phyloP scores from a whole-genome alignment of 2,329 filamentous ascomycete genomes.

The Neofusicoccum cordaticola region DNA sequence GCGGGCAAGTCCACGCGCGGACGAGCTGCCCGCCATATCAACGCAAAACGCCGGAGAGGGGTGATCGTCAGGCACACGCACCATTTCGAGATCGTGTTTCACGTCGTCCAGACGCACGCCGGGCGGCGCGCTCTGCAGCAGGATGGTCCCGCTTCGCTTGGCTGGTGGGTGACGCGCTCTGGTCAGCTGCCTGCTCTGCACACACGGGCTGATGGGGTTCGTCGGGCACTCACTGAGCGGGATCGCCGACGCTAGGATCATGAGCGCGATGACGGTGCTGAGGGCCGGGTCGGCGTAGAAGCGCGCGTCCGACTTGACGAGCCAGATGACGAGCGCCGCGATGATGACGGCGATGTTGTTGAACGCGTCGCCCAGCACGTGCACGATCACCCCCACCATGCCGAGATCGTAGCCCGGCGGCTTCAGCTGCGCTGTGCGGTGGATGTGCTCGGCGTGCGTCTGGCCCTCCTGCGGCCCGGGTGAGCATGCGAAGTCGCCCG shows the following conservation, averaged over 20 bases:
- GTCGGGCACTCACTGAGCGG: slow-evolving; percentile 47
- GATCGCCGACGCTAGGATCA: slow-evolving; percentile 65
- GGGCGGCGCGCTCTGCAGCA: slow-evolving; percentile 64
- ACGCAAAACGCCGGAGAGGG: too few relatives aligned
- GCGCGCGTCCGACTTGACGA: slow-evolving; percentile 53
- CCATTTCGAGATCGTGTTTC: slow-evolving; percentile 66
- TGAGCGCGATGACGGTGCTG: slow-evolving; percentile 67
- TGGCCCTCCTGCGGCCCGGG: slow-evolving; percentile 14
- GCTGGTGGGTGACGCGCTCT: slow-evolving; percentile 30
- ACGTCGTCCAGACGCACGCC: slow-evolving; percentile 62
- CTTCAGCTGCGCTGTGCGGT: slow-evolving; percentile 25
- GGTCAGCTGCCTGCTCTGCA: background rate
- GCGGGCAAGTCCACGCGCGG: too few relatives aligned
- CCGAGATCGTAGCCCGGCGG: slow-evolving; percentile 55
- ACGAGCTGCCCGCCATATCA: too few relatives aligned
- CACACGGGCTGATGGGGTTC: too few relatives aligned
- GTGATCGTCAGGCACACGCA: slow-evolving; percentile 28
- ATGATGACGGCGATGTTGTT: slow-evolving; percentile 76
- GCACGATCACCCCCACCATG: slow-evolving; percentile 67
- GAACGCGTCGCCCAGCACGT: slow-evolving; percentile 69
- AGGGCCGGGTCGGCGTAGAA: slow-evolving; percentile 72
- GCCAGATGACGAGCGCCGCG: slow-evolving; percentile 68
- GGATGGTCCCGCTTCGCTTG: slow-evolving; percentile 60
- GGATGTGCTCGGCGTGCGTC: slow-evolving; percentile 26
- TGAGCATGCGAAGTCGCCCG: background rate